Evolutionary conservation across 1,284 basidiomycete genomes (phyloP).

Genomic region (Inonotus obliquus): DNA sequence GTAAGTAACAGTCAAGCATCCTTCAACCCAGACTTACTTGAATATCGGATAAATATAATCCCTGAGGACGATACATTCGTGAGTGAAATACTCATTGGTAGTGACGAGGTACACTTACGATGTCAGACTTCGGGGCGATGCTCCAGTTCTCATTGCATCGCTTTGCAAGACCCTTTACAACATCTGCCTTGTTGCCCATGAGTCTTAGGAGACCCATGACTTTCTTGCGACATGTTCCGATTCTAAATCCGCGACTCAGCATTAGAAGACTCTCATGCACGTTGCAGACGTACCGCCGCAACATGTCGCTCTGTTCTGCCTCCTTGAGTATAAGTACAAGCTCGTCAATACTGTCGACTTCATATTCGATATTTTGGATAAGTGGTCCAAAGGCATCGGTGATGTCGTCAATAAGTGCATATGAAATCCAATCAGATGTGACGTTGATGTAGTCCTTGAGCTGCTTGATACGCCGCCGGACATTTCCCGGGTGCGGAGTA

Average conservation of each 20-base stretch:
- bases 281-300: constrained; percentile 42
- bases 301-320: constrained; percentile 77
- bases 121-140: constrained; percentile 96
- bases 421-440: constrained; percentile 99
- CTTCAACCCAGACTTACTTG: constrained; percentile 39
- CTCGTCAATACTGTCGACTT: constrained; percentile 99
- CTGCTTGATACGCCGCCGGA: constrained; percentile 96
- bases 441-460: constrained; percentile 99
- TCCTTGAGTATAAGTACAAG: constrained; percentile 94
- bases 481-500: constrained; percentile 97
- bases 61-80: constrained; percentile 39
- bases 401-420: constrained; percentile 99
- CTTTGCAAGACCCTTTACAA: constrained; percentile 98
- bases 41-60: constrained; percentile 92
- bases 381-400: constrained; percentile 99
- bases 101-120: constrained; percentile 48
- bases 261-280: background rate
- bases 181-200: constrained; percentile 99
- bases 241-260: constrained; percentile 46
- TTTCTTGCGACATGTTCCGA: constrained; percentile 98
- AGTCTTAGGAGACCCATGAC: constrained; percentile 95
- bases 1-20: background rate
- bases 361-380: constrained; percentile 98
- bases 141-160: constrained; percentile 99
- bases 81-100: background rate